Evolutionary conservation across 108 stramenopile genomes (phyloP).

Genomic region (Pseudonitzschia multiseries): DNA sequence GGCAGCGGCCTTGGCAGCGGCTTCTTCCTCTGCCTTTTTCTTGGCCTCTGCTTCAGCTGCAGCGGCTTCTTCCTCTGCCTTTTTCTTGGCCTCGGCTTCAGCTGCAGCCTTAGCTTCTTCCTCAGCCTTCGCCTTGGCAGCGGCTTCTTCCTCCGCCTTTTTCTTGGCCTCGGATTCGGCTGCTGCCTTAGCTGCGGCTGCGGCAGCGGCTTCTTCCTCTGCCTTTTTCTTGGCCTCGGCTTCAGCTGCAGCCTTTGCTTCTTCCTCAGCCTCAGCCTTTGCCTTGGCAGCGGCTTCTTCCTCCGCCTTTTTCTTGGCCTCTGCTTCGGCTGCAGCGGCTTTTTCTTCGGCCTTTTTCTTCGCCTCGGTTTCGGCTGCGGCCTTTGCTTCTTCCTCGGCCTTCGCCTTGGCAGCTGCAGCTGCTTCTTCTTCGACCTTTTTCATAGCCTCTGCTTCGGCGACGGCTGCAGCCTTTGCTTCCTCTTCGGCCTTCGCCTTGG

Average conservation of each 20-base stretch:
- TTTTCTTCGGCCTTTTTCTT: background rate
- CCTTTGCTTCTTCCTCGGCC: constrained; percentile 10
- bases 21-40: background rate
- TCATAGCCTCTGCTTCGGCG: background rate
- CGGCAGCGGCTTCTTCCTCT: background rate
- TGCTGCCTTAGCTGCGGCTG: background rate
- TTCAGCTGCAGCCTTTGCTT: background rate
- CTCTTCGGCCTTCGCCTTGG: background rate
- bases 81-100: background rate
- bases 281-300: background rate
- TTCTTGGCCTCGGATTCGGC: background rate
- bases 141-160: constrained; percentile 9
- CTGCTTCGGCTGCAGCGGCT: background rate
- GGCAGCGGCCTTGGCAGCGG: background rate
- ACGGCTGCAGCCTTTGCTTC: background rate
- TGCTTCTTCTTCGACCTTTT: constrained; percentile 3
- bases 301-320: background rate
- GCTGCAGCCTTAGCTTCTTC: constrained; percentile 5
- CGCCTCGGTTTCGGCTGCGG: background rate
- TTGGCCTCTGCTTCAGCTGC: background rate
- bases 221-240: background rate
- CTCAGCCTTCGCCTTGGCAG: background rate
- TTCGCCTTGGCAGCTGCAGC: background rate
- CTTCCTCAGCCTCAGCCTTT: background rate
- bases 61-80: background rate